These are phyloP conservation scores for Flaveria bidentis DNA, from an alignment of 129 eudicot species.

Conservation along the genomic window DNA sequence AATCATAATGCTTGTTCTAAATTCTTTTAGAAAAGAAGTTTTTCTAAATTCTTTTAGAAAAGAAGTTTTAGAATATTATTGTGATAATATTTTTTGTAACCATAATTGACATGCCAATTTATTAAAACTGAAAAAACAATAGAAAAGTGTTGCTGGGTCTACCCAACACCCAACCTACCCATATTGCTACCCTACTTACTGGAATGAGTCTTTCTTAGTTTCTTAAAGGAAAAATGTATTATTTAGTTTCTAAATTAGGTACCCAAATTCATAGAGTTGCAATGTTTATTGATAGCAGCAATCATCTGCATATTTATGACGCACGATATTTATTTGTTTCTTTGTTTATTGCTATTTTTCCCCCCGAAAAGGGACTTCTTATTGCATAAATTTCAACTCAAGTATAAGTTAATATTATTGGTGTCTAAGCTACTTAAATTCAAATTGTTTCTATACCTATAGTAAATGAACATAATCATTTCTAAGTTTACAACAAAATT, in stretches of 20 bases:
- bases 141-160: neutral
- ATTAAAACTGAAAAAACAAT: neutral
- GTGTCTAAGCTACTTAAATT: neutral
- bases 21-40: neutral
- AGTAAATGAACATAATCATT: neutral
- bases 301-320: neutral
- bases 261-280: neutral
- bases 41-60: neutral
- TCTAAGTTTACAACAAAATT: neutral
- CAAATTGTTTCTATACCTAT: neutral
- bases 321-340: neutral
- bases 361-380: neutral
- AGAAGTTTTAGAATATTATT: neutral
- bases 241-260: constrained; percentile 1
- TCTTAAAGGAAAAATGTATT: neutral
- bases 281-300: neutral
- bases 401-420: neutral
- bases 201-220: neutral
- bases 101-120: neutral
- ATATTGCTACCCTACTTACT: neutral
- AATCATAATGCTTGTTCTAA: neutral
- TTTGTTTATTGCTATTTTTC: constrained; percentile 8
- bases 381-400: neutral
- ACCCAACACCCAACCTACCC: neutral
- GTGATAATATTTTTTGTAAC: neutral